Percentiles rank a stretch among this genome's conserved stretches.
These are phyloP conservation scores for Wickerhamiella parazyma DNA, from an alignment of 805 yeast species.

Conservation along the genomic window DNA sequence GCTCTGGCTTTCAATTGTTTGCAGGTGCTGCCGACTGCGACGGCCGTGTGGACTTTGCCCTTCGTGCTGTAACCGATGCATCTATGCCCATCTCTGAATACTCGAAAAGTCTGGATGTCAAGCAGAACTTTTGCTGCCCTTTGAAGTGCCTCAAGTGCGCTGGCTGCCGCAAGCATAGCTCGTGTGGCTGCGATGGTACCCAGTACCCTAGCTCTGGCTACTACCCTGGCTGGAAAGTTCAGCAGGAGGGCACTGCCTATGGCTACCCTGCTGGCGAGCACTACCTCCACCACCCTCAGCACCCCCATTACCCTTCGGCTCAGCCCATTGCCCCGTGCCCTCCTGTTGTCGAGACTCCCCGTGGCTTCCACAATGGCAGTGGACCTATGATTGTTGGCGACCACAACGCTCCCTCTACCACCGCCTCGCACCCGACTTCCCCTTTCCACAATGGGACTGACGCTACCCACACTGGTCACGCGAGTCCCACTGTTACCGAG, in stretches of 20 bases:
- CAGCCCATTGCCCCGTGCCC: not conserved
- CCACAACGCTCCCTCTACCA: not conserved
- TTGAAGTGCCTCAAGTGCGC: conserved; percentile 7
- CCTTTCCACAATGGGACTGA: not conserved
- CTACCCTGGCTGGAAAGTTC: no score
- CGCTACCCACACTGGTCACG: not conserved
- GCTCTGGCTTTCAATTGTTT: conserved; percentile 1
- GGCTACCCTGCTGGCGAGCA: not conserved
- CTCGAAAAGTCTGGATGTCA: not conserved
- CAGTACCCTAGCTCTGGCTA: conserved; percentile 5
- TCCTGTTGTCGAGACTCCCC: not conserved
- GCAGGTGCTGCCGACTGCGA: conserved; percentile 1
- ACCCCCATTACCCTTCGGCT: not conserved
- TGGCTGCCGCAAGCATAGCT: not conserved
- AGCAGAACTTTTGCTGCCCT: conserved; percentile 7
- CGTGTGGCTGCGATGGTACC: not conserved
- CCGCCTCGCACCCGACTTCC: not conserved
- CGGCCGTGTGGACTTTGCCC: conserved; percentile 3
- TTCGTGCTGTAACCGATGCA: conserved; percentile 4
- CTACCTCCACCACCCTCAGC: not conserved
- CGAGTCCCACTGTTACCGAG: not conserved
- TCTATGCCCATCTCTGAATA: not conserved
- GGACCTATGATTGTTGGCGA: not conserved
- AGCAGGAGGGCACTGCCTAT: no score
- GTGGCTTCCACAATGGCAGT: not conserved